A percentile compares a stretch with the other conserved stretches of the same genome.
phyloP scores from a whole-genome alignment of 2,329 filamentous ascomycete species.

The Colletotrichum ledebouriae region DNA sequence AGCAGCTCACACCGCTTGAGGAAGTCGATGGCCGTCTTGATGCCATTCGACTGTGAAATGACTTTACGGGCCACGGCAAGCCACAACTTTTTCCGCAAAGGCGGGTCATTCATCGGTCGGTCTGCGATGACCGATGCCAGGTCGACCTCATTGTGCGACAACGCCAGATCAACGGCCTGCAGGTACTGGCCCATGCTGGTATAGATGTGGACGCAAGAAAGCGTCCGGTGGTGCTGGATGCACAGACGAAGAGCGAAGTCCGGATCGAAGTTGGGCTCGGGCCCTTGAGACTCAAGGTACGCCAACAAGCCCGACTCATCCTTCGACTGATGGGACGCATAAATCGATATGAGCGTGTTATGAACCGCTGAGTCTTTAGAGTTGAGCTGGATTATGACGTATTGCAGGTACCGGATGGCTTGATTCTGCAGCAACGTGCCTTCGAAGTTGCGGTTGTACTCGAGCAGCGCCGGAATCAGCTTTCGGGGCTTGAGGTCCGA shows the following conservation, averaged over 20 bases:
- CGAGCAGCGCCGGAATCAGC: conserved; percentile 92
- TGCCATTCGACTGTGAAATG: conserved; percentile 86
- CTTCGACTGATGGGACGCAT: conserved; percentile 85
- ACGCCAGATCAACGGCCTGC: conserved; percentile 91
- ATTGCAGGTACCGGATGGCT: conserved; percentile 92
- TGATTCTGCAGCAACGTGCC: conserved; percentile 84
- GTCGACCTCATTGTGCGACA: conserved; percentile 90
- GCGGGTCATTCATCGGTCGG: conserved; percentile 81
- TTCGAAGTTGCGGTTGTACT: conserved; percentile 86
- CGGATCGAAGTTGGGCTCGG: conserved; percentile 89
- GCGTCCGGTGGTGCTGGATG: conserved; percentile 92
- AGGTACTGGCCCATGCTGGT: conserved; percentile 95
- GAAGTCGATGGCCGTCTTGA: conserved; percentile 95
- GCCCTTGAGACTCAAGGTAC: conserved; percentile 91
- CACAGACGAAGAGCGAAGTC: conserved; percentile 97
- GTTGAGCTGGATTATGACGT: conserved; percentile 88
- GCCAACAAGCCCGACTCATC: conserved; percentile 88
- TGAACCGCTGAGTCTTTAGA: conserved; percentile 89
- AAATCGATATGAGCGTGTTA: conserved; percentile 96
- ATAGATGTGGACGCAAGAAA: conserved; percentile 97
- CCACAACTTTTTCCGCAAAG: conserved; percentile 94
- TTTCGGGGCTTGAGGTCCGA: conserved; percentile 85
- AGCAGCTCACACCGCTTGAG: conserved; percentile 91
- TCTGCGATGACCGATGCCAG: conserved; percentile 92
- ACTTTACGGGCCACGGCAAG: conserved; percentile 95